Conservation (phyloP, 129 eudicot species). For the Saposhnikovia divaricata region DNA sequence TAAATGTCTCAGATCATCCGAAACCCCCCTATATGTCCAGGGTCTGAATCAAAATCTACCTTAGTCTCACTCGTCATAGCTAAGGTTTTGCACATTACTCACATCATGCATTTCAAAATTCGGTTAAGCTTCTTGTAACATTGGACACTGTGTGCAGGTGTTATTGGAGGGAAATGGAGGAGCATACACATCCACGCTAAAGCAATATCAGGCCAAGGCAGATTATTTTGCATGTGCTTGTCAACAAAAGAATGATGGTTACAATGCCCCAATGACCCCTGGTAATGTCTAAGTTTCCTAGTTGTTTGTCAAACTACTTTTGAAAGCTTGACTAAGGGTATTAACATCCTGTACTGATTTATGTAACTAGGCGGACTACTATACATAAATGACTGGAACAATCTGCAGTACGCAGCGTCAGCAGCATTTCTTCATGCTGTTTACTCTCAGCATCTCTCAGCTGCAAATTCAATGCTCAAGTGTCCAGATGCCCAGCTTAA, state of each 20-base stretch:
- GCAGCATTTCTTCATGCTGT: conserved; percentile 79
- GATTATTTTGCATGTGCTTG: conserved; percentile 83
- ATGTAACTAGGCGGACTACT: conserved; percentile 52
- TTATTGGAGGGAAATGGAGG: conserved; percentile 68
- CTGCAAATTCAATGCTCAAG: conserved; percentile 30
- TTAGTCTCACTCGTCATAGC: not conserved
- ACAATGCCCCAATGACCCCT: conserved; percentile 81
- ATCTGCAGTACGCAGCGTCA: conserved; percentile 73
- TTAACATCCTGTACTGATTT: not conserved
- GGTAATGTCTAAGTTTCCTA: conserved; percentile 33
- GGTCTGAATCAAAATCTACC: not conserved
- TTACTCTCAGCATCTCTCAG: conserved; percentile 75
- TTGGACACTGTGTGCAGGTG: conserved; percentile 19
- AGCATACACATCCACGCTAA: conserved; percentile 48
- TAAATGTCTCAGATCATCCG: not conserved
- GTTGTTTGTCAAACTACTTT: not conserved
- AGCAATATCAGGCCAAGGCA: conserved; percentile 76
- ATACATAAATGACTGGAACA: conserved; percentile 80
- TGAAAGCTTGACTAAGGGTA: not conserved
- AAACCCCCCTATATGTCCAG: not conserved
- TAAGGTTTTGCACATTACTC: not conserved
- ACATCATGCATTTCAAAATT: not conserved
- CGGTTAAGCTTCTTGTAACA: not conserved
- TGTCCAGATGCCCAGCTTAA: conserved; percentile 64
- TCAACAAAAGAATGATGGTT: conserved; percentile 71